A percentile compares a stretch with the other conserved stretches of the same genome.
phyloP scores from a whole-genome alignment of 805 yeast genomes.

The Komagataella mondaviorum region DNA sequence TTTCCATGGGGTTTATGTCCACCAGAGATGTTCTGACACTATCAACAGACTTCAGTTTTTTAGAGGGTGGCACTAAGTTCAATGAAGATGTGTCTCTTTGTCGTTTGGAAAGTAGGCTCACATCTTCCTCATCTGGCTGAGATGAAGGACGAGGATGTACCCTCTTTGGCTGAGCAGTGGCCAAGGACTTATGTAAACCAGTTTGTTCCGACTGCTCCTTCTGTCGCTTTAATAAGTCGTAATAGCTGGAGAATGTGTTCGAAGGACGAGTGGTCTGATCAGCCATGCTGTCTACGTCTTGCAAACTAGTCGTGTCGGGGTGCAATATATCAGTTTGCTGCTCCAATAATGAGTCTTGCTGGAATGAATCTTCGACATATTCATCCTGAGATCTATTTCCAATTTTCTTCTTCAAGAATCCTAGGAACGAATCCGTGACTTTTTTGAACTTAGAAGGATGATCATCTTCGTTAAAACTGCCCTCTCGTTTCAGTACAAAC shows the following conservation, averaged over 20 bases:
- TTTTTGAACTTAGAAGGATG: background rate
- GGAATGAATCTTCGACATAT: background rate
- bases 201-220: background rate
- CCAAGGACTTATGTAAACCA: background rate
- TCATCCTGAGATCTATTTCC: background rate
- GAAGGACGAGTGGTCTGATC: background rate
- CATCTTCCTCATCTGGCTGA: background rate
- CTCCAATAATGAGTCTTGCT: background rate
- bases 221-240: background rate
- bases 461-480: background rate
- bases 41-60: background rate
- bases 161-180: background rate
- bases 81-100: background rate
- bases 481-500: background rate
- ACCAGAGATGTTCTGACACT: constrained; percentile 2
- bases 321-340: background rate
- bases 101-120: background rate
- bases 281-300: background rate
- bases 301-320: background rate
- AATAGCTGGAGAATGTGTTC: background rate
- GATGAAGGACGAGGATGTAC: background rate
- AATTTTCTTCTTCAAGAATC: background rate
- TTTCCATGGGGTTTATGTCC: constrained; percentile 16
- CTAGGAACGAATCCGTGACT: background rate
- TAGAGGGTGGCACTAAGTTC: background rate